Evolutionary conservation across 2,329 filamentous ascomycete species (phyloP), one percentile per base, ranked within the genome.

Genomic region (Truncatella angustata): DNA sequence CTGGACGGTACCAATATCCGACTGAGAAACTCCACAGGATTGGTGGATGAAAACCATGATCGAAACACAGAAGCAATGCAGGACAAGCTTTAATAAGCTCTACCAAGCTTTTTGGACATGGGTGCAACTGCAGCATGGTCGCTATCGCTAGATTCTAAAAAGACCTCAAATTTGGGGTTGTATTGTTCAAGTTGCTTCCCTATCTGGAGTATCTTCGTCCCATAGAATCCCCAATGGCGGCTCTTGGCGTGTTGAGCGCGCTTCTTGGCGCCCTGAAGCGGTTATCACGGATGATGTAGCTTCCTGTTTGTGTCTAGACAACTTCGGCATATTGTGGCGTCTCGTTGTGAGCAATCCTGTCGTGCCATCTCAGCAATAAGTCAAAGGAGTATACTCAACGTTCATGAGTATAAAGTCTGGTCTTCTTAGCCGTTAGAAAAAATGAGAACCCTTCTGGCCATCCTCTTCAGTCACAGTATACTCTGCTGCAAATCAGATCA

Each of bases 71-170:
- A 44, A 21, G 21, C 9, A 23, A n/a, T 26, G 40, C 14, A 44
- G 40, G 14, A 46, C 34, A 46, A 46, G 45, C 44, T 36, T 36
- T 20, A 32, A 28, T n/a, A 42, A 50, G 47, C 35, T 42, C 30
- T 50, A 50, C 24, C 47, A 50, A 50, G 47, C 47, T 50, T 50
- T 50, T 18, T 49, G 40, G 26, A 36, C 47, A n/a, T n/a, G n/a
- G n/a, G n/a, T n/a, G n/a, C n/a, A n/a, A n/a, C n/a, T n/a, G n/a
- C n/a, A n/a, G n/a, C n/a, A n/a, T n/a, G n/a, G n/a, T n/a, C n/a
- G n/a, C n/a, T n/a, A n/a, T n/a, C n/a, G n/a, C n/a, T n/a, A n/a
- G n/a, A n/a, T n/a, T n/a, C n/a, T n/a, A n/a, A n/a, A n/a, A n/a
- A n/a, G n/a, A n/a, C n/a, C n/a, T n/a, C n/a, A n/a, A 30, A 26